Evolutionary conservation across 2,329 filamentous ascomycete species (phyloP).

Genomic region (Colletotrichum horii): DNA sequence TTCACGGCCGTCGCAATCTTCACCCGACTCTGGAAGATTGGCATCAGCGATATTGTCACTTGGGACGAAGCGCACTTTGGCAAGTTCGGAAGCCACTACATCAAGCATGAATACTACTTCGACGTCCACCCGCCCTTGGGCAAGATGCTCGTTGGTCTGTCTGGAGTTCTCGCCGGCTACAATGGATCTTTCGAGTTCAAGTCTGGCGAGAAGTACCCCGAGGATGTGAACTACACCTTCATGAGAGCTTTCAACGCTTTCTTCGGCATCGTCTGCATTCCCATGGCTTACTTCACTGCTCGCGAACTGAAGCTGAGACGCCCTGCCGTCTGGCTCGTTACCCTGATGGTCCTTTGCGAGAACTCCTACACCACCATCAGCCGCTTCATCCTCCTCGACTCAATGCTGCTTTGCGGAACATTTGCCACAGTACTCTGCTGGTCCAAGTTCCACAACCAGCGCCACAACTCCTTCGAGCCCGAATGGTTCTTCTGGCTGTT

Average conservation of each 20-base stretch:
- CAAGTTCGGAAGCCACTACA: slow-evolving; percentile 98
- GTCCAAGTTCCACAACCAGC: slow-evolving; percentile 93
- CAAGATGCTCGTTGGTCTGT: slow-evolving; percentile 97
- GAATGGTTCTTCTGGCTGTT: slow-evolving; percentile 97
- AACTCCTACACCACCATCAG: slow-evolving; percentile 99
- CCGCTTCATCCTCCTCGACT: slow-evolving; percentile 96
- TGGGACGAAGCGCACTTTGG: slow-evolving; percentile 80
- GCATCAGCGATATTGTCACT: slow-evolving; percentile 69
- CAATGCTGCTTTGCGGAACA: slow-evolving; percentile 99
- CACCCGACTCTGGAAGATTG: slow-evolving; percentile 73
- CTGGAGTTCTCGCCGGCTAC: slow-evolving; percentile 94
- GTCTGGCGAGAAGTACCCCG: slow-evolving; percentile 93
- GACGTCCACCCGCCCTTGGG: slow-evolving; percentile 88
- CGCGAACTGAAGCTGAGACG: slow-evolving; percentile 86
- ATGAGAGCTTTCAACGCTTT: slow-evolving; percentile 98
- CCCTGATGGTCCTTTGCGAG: slow-evolving; percentile 96
- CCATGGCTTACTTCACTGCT: slow-evolving; percentile 93
- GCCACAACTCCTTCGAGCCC: slow-evolving; percentile 81
- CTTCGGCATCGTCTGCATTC: slow-evolving; percentile 91
- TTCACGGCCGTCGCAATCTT: slow-evolving; percentile 68
- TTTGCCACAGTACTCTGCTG: slow-evolving; percentile 97
- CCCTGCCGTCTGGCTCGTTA: slow-evolving; percentile 91
- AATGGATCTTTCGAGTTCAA: slow-evolving; percentile 99
- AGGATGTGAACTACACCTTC: slow-evolving; percentile 94
- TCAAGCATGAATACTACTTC: slow-evolving; percentile 99